Evolutionary conservation across 2,329 filamentous ascomycete species (phyloP).

Genomic region (Fusarium palustre): DNA sequence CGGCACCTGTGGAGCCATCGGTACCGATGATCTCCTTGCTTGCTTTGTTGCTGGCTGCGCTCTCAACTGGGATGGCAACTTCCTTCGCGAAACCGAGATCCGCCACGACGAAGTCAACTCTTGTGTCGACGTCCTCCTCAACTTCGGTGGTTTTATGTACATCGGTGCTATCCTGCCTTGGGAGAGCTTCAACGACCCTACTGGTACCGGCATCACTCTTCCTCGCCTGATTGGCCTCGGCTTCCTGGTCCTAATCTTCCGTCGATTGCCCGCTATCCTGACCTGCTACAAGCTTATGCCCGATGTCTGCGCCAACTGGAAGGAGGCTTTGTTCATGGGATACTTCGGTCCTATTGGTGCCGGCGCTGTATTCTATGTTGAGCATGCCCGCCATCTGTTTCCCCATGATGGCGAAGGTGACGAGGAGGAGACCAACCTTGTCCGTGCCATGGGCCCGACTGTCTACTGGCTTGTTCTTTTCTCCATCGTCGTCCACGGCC

Average conservation of each 20-base stretch:
- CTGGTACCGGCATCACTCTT: constrained; percentile 64
- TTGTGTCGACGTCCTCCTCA: constrained; percentile 67
- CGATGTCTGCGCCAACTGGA: constrained; percentile 61
- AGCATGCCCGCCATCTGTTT: constrained; percentile 58
- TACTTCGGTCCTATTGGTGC: constrained; percentile 83
- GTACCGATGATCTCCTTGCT: constrained; percentile 69
- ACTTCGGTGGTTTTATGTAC: constrained; percentile 71
- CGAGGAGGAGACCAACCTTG: constrained; percentile 50
- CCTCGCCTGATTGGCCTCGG: constrained; percentile 63
- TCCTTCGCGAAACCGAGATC: constrained; percentile 64
- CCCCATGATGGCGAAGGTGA: constrained; percentile 52
- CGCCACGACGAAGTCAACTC: constrained; percentile 71
- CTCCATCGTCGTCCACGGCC: constrained; percentile 46
- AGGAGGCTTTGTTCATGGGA: constrained; percentile 70
- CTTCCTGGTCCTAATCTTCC: constrained; percentile 61
- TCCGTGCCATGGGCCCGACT: constrained; percentile 54
- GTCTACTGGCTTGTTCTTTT: constrained; percentile 56
- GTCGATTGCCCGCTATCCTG: constrained; percentile 68
- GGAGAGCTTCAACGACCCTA: constrained; percentile 62
- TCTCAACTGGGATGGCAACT: constrained; percentile 71
- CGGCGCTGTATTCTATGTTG: constrained; percentile 79
- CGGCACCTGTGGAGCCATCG: constrained; percentile 65
- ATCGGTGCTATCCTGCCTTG: constrained; percentile 68
- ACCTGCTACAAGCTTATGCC: constrained; percentile 67
- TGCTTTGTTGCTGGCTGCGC: constrained; percentile 70